Conservation (phyloP, 441 rosid species). For the Erodium trifolium region DNA sequence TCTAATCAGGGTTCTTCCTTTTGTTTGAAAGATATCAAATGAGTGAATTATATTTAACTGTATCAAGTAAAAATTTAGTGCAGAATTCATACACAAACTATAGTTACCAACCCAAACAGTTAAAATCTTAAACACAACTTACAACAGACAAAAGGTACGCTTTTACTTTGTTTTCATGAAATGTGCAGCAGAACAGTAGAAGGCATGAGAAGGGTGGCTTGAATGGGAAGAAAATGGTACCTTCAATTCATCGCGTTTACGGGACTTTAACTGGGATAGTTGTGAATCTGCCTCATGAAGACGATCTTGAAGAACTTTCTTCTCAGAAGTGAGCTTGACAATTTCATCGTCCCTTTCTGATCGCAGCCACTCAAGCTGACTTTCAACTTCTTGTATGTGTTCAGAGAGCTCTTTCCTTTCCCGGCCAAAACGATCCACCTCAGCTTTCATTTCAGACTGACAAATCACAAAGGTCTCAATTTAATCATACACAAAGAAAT, state of each 20-base stretch:
- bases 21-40: neutral
- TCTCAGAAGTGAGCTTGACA: slow-evolving; percentile 60
- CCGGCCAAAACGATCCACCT: slow-evolving; percentile 68
- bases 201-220: neutral
- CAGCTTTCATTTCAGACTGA: slow-evolving; percentile 90
- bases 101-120: neutral
- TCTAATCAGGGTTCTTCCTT: neutral
- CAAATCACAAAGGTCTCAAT: slow-evolving; percentile 24
- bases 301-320: slow-evolving; percentile 81
- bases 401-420: slow-evolving; percentile 84
- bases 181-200: neutral
- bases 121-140: neutral
- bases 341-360: slow-evolving; percentile 87
- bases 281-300: slow-evolving; percentile 94
- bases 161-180: neutral
- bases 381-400: slow-evolving; percentile 77
- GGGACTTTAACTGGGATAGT: slow-evolving; percentile 70
- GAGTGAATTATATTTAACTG: neutral
- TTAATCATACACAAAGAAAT: slow-evolving; percentile 13
- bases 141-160: neutral
- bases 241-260: slow-evolving; percentile 95
- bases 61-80: neutral
- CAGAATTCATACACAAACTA: neutral
- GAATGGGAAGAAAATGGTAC: slow-evolving; percentile 28
- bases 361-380: slow-evolving; percentile 97